A percentile compares a stretch with the other conserved stretches of the same genome.
Conservation (phyloP, 2,329 filamentous ascomycete species). For the Fusarium sarcochroum region DNA sequence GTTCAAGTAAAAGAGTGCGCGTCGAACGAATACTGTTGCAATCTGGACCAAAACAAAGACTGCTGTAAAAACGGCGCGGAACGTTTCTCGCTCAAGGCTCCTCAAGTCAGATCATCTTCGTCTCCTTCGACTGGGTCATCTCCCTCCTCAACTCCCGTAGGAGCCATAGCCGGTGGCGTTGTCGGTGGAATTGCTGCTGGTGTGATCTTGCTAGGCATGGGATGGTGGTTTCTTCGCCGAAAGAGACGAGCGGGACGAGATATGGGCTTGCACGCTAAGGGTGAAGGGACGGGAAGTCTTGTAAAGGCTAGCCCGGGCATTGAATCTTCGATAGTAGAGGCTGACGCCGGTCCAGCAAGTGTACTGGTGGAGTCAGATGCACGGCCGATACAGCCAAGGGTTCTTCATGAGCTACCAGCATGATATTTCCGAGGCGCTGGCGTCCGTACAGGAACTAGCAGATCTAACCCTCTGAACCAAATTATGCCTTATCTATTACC, state of each 20-base stretch:
- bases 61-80: background rate
- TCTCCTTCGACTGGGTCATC: no score
- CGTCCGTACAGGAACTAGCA: no score
- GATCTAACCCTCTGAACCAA: no score
- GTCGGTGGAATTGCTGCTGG: background rate
- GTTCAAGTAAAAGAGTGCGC: background rate
- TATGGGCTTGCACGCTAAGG: fast-evolving
- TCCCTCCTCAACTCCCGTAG: background rate
- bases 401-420: background rate
- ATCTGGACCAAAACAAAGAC: fast-evolving
- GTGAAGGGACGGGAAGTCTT: background rate
- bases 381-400: background rate
- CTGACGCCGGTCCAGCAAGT: background rate
- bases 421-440: no score
- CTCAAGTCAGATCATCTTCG: no score
- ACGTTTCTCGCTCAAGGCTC: background rate
- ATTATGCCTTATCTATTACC: no score
- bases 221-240: background rate
- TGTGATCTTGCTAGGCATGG: background rate
- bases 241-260: background rate
- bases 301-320: background rate
- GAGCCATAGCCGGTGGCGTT: background rate
- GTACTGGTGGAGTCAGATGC: slow-evolving; percentile 3
- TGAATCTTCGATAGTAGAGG: no score
- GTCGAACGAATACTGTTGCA: background rate